These are phyloP conservation scores for Plasmodium yoelii DNA, from an alignment of 169 alveolate species.

Conservation along the genomic window DNA sequence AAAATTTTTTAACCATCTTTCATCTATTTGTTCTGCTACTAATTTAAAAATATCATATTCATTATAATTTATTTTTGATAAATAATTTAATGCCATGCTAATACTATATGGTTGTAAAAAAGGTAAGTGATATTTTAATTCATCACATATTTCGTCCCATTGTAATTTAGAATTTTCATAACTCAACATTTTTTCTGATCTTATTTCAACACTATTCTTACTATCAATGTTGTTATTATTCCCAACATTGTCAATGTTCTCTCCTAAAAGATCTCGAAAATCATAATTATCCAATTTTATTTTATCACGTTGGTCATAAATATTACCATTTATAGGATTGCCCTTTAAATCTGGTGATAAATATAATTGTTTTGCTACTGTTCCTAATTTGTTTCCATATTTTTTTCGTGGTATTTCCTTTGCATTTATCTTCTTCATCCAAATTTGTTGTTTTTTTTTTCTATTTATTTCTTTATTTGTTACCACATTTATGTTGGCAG, in stretches of 20 bases:
- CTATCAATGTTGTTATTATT: not conserved
- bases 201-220: not conserved
- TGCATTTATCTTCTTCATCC: constrained; percentile 65
- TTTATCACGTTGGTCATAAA: not conserved
- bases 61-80: constrained; percentile 73
- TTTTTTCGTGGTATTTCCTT: constrained; percentile 65
- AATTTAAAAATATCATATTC: constrained; percentile 68
- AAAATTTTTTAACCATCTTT: constrained; percentile 76
- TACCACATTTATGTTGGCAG: constrained; percentile 34
- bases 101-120: constrained; percentile 75
- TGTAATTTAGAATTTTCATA: not conserved
- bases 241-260: not conserved
- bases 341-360: not conserved
- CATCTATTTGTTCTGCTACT: constrained; percentile 65
- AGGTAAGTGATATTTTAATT: constrained; percentile 62
- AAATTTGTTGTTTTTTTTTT: constrained; percentile 40
- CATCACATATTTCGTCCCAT: constrained; percentile 64
- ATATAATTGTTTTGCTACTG: constrained; percentile 58
- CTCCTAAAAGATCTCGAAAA: not conserved
- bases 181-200: not conserved
- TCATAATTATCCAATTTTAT: not conserved
- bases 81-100: constrained; percentile 50
- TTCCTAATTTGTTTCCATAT: constrained; percentile 76
- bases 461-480: constrained; percentile 70
- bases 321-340: constrained; percentile 4